Evolutionary conservation across 2,329 filamentous ascomycete genomes (phyloP).

Genomic region (Coniochaeta hoffmannii): DNA sequence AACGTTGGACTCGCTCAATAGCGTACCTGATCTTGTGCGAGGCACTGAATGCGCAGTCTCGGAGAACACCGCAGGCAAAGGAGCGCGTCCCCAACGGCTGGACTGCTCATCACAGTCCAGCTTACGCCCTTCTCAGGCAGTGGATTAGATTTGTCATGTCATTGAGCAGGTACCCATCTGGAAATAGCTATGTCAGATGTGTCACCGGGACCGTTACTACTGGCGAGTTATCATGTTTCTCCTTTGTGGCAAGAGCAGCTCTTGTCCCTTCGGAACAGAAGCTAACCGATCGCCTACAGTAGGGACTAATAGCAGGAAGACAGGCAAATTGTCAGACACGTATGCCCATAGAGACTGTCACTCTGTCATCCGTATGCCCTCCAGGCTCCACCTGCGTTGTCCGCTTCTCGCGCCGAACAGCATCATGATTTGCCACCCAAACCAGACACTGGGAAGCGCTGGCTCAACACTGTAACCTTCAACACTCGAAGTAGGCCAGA

Average conservation of each 20-base stretch:
- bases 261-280: background rate
- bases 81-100: background rate
- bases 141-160: background rate
- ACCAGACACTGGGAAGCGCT: no score
- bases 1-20: no score
- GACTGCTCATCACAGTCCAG: background rate
- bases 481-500: background rate
- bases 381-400: background rate
- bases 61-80: no score
- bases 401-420: no score
- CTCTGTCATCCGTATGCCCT: no score
- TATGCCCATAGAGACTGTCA: no score
- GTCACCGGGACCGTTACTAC: background rate
- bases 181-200: background rate
- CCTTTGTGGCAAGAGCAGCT: background rate
- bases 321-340: background rate
- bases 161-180: background rate
- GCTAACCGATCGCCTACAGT: background rate
- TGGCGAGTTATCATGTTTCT: background rate
- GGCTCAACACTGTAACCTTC: no score
- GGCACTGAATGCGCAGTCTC: no score
- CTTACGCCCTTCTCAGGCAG: background rate
- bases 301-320: background rate
- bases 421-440: no score
- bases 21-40: no score